phyloP scores from a whole-genome alignment of 495 filamentous ascomycete species.

The Thozetella sp. region DNA sequence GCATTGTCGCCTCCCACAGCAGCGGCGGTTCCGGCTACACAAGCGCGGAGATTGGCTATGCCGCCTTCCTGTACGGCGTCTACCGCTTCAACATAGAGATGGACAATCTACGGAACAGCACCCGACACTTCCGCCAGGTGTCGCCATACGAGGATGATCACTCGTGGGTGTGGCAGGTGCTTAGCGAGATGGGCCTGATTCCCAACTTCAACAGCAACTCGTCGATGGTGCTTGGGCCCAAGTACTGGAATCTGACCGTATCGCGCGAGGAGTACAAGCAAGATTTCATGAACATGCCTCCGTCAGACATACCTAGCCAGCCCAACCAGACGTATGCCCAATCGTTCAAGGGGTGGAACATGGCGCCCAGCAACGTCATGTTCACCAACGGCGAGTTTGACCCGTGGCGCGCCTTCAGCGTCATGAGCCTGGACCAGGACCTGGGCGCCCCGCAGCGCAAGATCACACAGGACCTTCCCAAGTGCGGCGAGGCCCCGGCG shows the following conservation, averaged over 20 bases:
- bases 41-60: neutral
- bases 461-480: neutral
- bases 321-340: neutral
- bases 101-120: neutral
- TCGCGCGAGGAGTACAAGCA: neutral
- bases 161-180: slow-evolving; percentile 2
- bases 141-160: neutral
- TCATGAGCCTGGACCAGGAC: neutral
- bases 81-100: neutral
- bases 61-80: neutral
- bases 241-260: neutral
- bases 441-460: neutral
- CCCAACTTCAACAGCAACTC: neutral
- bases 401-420: slow-evolving; percentile 6
- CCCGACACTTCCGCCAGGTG: neutral
- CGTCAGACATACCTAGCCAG: neutral
- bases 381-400: slow-evolving; percentile 14
- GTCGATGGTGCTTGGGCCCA: neutral
- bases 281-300: slow-evolving; percentile 1
- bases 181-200: neutral
- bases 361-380: slow-evolving; percentile 11
- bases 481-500: neutral
- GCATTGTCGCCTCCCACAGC: neutral
- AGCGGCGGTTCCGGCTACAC: neutral
- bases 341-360: slow-evolving; percentile 7